Evolutionary conservation across 1,284 basidiomycete species (phyloP), one percentile per base, ranked within the genome.

Genomic region (Porphyrellus sp.): DNA sequence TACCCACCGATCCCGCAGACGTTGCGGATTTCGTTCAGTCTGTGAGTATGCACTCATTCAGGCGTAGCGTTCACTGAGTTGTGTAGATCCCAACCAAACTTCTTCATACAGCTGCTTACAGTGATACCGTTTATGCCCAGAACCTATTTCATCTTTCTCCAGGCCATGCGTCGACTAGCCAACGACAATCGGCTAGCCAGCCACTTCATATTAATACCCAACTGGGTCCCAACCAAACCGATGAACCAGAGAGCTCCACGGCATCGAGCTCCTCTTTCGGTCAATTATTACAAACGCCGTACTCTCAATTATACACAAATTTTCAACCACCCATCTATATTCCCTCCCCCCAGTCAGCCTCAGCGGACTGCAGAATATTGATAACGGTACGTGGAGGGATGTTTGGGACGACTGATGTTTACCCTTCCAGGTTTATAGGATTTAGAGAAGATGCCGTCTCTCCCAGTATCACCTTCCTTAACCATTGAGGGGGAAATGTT

Each of bases 151-250:
- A 34, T 35, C n/a, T 23, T 34, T 7, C 48, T 20, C 31, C 20
- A 3, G 46, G 11, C 1, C 39, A 39, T 13, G 5, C 45, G 15
- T 7, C 51, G 25, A 38, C 16, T 24, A 34, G 28, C 25, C 59
- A 53, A 37, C 54, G 52, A 5, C 58, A 45, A 3, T 60, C 46
- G 31, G 13, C 8, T 23, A 48, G 28, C 24, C 54, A 45, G 16
- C 60, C 16, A 21, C 64, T 69, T 30, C 24, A 54, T 11, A 60
- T 65, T 2, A 1, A 65, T 28, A 65, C 63, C 2, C 53, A 54
- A 33, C 27, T 64, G 39, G 31, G 24, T 28, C 13, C 31, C 25
- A 39, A 5, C 37, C 51, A 25, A 23, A 21, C 37, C 8, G 39
- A 47, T 23, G 61, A 60, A 34, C 37, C 53, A 13, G 67, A 53